Evolutionary conservation across 306 rosid species (phyloP).

Genomic region (Quillaja saponaria): DNA sequence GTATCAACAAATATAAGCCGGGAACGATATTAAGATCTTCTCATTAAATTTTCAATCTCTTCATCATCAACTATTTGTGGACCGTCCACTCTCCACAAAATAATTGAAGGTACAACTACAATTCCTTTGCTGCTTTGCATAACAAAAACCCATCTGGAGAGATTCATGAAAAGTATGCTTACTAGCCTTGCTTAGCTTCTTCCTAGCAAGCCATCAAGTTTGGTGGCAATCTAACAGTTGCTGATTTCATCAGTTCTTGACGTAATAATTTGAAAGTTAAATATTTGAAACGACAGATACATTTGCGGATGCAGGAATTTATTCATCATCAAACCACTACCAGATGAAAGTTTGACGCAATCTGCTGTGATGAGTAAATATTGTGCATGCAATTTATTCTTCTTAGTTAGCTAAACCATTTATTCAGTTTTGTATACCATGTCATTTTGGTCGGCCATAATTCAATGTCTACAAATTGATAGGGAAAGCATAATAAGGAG

Average conservation of each 20-base stretch:
- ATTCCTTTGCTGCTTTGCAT: not conserved
- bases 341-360: slow-evolving; percentile 7
- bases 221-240: not conserved
- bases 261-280: not conserved
- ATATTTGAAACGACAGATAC: not conserved
- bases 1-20: no score
- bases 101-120: slow-evolving; percentile 56
- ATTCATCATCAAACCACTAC: slow-evolving; percentile 9
- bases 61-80: no score
- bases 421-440: not conserved
- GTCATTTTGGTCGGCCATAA: no score
- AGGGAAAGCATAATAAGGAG: not conserved
- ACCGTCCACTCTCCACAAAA: slow-evolving; percentile 65
- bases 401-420: not conserved
- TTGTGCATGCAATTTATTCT: not conserved
- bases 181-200: not conserved
- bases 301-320: not conserved
- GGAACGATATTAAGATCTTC: no score
- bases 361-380: not conserved
- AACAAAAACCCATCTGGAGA: not conserved
- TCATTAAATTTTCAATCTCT: no score
- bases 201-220: not conserved
- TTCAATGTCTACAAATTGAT: no score
- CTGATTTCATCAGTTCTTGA: not conserved
- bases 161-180: not conserved